phyloP scores from a whole-genome alignment of 176 grass and related monocot genomes.

The Triticum turgidum region DNA sequence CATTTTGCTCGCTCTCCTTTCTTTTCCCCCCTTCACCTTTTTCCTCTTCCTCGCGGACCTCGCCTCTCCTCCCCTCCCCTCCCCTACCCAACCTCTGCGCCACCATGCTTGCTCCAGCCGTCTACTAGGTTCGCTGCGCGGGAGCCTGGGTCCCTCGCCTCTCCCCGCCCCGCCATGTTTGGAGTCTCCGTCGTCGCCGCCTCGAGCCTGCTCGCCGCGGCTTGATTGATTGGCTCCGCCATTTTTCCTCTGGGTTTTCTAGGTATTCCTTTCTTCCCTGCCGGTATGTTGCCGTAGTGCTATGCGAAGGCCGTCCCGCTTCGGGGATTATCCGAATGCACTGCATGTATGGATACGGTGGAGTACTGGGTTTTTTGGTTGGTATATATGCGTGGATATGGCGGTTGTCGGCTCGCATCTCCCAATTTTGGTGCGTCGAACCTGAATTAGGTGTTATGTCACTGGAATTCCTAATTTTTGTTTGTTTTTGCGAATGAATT shows the following conservation, averaged over 20 bases:
- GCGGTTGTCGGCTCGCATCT: constrained; percentile 1
- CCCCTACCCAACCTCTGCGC: not conserved
- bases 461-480: not conserved
- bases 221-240: constrained; percentile 27
- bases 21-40: not conserved
- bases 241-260: not conserved
- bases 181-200: constrained; percentile 3
- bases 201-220: constrained; percentile 24
- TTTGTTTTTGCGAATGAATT: not conserved
- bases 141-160: not conserved
- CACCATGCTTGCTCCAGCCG: constrained; percentile 10
- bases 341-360: constrained; percentile 12
- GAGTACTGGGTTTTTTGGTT: not conserved
- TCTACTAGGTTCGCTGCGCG: constrained; percentile 6
- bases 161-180: not conserved
- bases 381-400: not conserved
- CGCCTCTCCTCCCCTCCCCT: not conserved
- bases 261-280: constrained; percentile 1
- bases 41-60: constrained; percentile 1
- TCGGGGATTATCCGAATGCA: not conserved
- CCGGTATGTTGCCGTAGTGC: not conserved
- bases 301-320: not conserved
- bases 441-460: not conserved
- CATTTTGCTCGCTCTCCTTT: not conserved
- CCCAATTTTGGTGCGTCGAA: not conserved